Percentiles rank a stretch among this genome's conserved stretches.
phyloP scores from a whole-genome alignment of 2,329 filamentous ascomycete genomes.

The Paracorniculantispora psalliotae region DNA sequence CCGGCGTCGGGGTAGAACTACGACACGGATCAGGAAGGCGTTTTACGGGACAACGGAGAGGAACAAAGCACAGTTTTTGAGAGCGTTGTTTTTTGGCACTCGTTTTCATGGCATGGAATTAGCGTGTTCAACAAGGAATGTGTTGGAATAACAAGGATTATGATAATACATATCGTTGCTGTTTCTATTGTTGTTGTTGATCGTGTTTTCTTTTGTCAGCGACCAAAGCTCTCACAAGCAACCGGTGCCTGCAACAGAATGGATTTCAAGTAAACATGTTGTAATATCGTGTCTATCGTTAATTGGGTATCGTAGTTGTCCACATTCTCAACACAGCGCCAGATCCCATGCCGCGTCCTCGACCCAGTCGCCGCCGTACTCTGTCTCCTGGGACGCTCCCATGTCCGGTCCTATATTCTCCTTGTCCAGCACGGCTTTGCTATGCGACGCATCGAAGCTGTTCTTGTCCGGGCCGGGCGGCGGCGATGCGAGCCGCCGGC shows the following conservation, averaged over 20 bases:
- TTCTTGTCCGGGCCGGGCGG: not conserved
- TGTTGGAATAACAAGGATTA: not conserved
- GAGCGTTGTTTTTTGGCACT: not conserved
- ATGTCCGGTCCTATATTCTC: not conserved
- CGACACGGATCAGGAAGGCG: not conserved
- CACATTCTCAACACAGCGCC: not conserved
- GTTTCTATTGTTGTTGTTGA: too few species aligned
- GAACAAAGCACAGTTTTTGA: not conserved
- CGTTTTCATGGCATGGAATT: not conserved
- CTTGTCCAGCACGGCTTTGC: not conserved
- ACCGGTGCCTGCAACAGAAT: too few species aligned
- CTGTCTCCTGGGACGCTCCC: conserved; percentile 32
- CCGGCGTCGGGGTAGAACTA: not conserved
- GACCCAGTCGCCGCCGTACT: conserved; percentile 35
- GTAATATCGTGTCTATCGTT: not conserved
- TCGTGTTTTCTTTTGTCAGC: too few species aligned
- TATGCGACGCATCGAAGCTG: not conserved
- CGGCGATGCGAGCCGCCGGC: not conserved
- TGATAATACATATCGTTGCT: too few species aligned
- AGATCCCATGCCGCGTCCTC: conserved; percentile 31
- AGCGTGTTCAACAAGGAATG: not conserved
- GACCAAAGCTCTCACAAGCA: too few species aligned
- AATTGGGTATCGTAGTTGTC: not conserved
- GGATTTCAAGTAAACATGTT: not conserved
- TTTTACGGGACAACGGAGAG: not conserved